phyloP scores from a whole-genome alignment of 768 basidiomycete genomes.

The Ramaria sp. region DNA sequence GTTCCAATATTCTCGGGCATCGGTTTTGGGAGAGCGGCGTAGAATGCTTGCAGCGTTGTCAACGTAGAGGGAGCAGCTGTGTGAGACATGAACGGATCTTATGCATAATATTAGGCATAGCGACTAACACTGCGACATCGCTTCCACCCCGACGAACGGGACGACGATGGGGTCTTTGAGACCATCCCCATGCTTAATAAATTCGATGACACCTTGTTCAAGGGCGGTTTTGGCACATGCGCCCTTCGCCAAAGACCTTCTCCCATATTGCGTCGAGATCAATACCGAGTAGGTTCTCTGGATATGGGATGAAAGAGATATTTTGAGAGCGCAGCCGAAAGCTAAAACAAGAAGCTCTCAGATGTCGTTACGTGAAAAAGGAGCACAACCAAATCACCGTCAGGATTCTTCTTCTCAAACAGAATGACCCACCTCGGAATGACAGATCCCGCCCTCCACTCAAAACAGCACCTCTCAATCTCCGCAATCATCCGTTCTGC shows the following conservation, averaged over 20 bases:
- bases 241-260: slow-evolving; percentile 29
- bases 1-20: slow-evolving; percentile 43
- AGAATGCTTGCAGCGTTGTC: slow-evolving; percentile 44
- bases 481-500: slow-evolving; percentile 20
- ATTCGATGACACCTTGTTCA: slow-evolving; percentile 43
- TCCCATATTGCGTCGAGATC: slow-evolving; percentile 27
- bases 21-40: slow-evolving; percentile 54
- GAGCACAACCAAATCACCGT: slow-evolving; percentile 25
- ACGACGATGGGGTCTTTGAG: slow-evolving; percentile 26
- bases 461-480: slow-evolving; percentile 43
- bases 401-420: slow-evolving; percentile 31
- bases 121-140: background rate
- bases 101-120: background rate
- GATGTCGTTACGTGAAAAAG: background rate
- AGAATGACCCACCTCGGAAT: slow-evolving; percentile 43
- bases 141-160: background rate
- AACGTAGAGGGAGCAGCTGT: slow-evolving; percentile 13
- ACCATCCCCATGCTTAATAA: slow-evolving; percentile 45
- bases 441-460: slow-evolving; percentile 43
- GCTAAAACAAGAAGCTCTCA: slow-evolving; percentile 10
- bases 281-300: slow-evolving; percentile 41
- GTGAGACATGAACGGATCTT: background rate
- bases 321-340: slow-evolving; percentile 43
- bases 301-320: slow-evolving; percentile 40
- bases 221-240: slow-evolving; percentile 47